Percentiles rank a stretch among this genome's conserved stretches.
Conservation (phyloP, 768 basidiomycete genomes). For the Tricholomella constricta region DNA sequence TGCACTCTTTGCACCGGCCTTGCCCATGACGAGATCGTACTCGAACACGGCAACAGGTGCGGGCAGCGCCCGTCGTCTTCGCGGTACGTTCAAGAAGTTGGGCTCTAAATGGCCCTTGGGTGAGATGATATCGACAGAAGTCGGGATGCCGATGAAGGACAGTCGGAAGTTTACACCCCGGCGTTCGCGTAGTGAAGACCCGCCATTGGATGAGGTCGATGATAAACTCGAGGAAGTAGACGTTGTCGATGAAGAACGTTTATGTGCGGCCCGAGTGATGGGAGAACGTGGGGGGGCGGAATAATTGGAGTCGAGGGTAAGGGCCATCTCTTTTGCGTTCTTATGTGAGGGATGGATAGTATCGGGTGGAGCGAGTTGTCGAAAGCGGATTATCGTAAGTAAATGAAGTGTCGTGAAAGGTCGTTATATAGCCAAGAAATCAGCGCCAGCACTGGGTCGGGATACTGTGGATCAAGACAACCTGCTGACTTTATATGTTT, state of each 20-base stretch:
- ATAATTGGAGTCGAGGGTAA: constrained; percentile 4
- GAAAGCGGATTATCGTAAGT: background rate
- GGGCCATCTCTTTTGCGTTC: constrained; percentile 4
- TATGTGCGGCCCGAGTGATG: constrained; percentile 2
- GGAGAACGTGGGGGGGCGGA: background rate
- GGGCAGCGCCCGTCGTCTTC: constrained; percentile 14
- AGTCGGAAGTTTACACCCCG: constrained; percentile 18
- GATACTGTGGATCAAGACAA: background rate
- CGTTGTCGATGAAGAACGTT: constrained; percentile 9
- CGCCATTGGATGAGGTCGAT: background rate
- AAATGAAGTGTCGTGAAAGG: background rate
- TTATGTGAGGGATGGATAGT: background rate
- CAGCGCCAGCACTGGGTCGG: constrained; percentile 10
- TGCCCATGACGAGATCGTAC: constrained; percentile 6
- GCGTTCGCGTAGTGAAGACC: constrained; percentile 13
- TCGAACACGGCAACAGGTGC: constrained; percentile 9
- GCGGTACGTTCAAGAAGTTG: constrained; percentile 4
- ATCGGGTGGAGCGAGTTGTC: background rate
- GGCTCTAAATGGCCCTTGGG: background rate
- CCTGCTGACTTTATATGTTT: background rate
- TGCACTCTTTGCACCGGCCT: constrained; percentile 11
- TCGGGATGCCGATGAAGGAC: background rate
- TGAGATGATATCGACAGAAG: background rate
- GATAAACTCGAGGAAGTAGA: constrained; percentile 10
- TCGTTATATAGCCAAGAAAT: constrained; percentile 5